A percentile compares a stretch with the other conserved stretches of the same genome.
These are phyloP conservation scores for Ceratobasidium sp. DNA, from an alignment of 1,284 basidiomycete species.

Conservation along the genomic window DNA sequence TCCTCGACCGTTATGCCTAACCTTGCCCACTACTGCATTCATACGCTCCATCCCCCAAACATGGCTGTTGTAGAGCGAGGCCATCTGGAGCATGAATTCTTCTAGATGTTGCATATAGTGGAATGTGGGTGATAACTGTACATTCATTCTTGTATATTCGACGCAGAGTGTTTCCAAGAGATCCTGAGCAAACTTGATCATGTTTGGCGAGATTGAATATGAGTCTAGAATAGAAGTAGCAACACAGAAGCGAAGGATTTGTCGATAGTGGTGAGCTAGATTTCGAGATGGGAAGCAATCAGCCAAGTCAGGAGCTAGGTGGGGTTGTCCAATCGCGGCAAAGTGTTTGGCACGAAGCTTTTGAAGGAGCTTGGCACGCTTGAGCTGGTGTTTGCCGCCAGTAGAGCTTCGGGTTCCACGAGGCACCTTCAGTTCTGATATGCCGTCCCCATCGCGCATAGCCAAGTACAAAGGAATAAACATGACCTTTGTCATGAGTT, in stretches of 20 bases:
- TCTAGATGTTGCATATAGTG: conserved; percentile 27
- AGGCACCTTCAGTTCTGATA: not conserved
- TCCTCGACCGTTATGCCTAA: conserved; percentile 18
- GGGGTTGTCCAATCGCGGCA: conserved; percentile 18
- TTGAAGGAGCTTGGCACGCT: conserved; percentile 14
- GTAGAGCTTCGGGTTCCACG: not conserved
- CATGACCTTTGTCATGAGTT: conserved; percentile 1
- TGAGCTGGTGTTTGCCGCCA: not conserved
- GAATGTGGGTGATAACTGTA: conserved; percentile 3
- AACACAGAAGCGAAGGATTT: conserved; percentile 12
- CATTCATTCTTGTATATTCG: not conserved
- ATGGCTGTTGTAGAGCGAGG: conserved; percentile 18
- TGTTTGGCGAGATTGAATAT: not conserved
- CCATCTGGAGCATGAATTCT: conserved; percentile 12
- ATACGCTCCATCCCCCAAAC: conserved; percentile 26
- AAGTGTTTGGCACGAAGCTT: not conserved
- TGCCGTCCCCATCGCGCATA: not conserved
- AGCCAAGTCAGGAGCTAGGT: not conserved
- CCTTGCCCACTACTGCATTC: not conserved
- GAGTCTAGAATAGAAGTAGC: conserved; percentile 3
- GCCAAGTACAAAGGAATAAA: conserved; percentile 20
- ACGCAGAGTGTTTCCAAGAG: not conserved
- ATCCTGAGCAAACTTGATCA: not conserved
- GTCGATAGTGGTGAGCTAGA: conserved; percentile 7
- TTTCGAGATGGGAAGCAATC: conserved; percentile 6